Evolutionary conservation across 2,329 filamentous ascomycete genomes (phyloP), one percentile per base, ranked within the genome.

Genomic region (Hymenoscyphus fraxineus): DNA sequence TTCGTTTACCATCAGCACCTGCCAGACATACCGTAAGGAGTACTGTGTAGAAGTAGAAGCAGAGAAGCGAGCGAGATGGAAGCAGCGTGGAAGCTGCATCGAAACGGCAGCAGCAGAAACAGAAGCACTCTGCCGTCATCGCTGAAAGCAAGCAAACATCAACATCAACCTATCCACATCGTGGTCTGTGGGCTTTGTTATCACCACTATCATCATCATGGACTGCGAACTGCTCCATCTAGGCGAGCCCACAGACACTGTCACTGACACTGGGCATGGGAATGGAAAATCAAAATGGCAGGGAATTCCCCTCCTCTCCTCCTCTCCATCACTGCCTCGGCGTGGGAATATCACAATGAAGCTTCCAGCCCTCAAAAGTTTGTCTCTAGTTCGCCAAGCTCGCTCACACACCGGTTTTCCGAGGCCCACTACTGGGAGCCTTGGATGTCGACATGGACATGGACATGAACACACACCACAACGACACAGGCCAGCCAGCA

Each of bases 401-500:
- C 58, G 58, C 57, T 57, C 65, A 62, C 59, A 59, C 64, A 61
- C 59, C 61, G 22, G 41, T 60, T 60, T 60, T 57, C 54, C 54
- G 44, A 51, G 44, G 44, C 22, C 44, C 44, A 35, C 35, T 35
- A 51, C 44, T 51, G 19, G n/a, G 44, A 51, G 44, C 44, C 44
- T 51, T 51, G 44, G 35, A 35, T 35, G 6, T 35, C 47, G 47
- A 55, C 47, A 55, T 22, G 47, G 47, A 35, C 19, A 31, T 39
- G 58, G 3, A 32, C 31, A 39, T 40, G 27, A 54, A 41, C 39
- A 35, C 15, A 16, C 57, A 39, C 58, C 44, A 19, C 54, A 58
- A 56, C 63, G 27, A 65, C 51, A 56, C 63, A 65, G 64, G 61
- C 65, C 63, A 65, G 61, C 63, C 63, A 65, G 61, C 63, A 61